Conservation (phyloP, 148 eudicot species). For the Suaeda aralocaspica region DNA sequence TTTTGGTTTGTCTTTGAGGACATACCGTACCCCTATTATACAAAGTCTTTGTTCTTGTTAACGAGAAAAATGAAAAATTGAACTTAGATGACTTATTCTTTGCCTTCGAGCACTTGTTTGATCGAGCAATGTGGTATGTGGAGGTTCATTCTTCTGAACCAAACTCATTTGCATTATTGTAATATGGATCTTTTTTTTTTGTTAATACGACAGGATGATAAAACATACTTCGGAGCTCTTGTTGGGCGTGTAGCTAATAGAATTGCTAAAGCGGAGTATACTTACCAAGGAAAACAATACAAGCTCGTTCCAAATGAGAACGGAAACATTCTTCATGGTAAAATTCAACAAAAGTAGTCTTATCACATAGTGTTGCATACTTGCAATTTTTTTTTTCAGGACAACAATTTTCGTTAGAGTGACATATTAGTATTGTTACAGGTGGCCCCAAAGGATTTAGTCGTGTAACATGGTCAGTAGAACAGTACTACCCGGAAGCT, state of each 20-base stretch:
- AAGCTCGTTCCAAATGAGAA: constrained; percentile 59
- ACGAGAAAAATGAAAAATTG: no score
- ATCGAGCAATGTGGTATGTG: no score
- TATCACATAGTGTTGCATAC: not conserved
- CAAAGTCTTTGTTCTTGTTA: no score
- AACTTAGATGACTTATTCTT: no score
- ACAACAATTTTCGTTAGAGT: not conserved
- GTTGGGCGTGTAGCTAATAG: constrained; percentile 90
- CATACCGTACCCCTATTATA: no score
- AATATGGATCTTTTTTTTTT: constrained; percentile 38
- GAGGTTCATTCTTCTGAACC: not conserved
- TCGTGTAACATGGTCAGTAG: constrained; percentile 57
- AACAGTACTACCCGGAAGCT: constrained; percentile 33
- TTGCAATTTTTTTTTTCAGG: not conserved
- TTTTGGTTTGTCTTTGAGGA: no score
- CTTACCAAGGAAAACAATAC: constrained; percentile 51
- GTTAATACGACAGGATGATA: constrained; percentile 44
- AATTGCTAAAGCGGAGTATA: constrained; percentile 62
- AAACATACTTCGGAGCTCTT: constrained; percentile 54
- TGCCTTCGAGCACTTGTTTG: no score
- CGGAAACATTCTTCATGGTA: constrained; percentile 72
- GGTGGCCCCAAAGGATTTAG: constrained; percentile 73
- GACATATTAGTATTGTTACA: constrained; percentile 11
- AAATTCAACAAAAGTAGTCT: no score
- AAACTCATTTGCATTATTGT: constrained; percentile 13